Evolutionary conservation across 1,284 basidiomycete species (phyloP), one percentile per base, ranked within the genome.

Genomic region (Sparassis latifolia): DNA sequence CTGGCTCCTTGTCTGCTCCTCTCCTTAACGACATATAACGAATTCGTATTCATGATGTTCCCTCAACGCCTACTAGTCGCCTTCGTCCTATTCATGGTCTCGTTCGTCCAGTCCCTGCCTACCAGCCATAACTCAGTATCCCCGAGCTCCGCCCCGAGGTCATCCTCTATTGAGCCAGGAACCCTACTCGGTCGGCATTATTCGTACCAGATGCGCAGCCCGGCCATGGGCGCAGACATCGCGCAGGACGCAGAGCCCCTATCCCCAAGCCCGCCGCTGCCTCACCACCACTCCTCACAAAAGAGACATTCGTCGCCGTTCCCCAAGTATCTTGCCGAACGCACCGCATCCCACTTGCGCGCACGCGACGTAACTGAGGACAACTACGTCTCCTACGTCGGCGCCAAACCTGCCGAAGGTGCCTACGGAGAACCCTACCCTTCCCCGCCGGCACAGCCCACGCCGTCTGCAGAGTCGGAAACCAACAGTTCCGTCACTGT

Each of bases 101-200:
- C 48, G 7, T 33, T 45, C 30, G 52, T 50, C 20, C 41, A 47
- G 4, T 35, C 48, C 20, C 41, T 42, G 3, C 52, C 52, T 33
- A 46, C 37, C 45, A 35, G 28, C 30, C 44, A 31, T 38, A 33
- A 7, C 33, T 30, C 12, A 29, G 28, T n/a, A 20, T 7, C 41
- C 45, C 31, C n/a, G 29, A 33, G 41, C 31, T 31, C 42, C 20
- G 20, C 20, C 20, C 20, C 7, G 43, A 10, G 27, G 29, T 32
- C 7, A 9, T 44, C 30, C 27, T 5, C 32, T 5, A 20, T 38
- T 4, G 52, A 57, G 10, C 58, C 60, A 4, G 53, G 47, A 7
- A 51, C 47, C 12, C 51, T 61, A 2, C 54, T 59, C 10, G 58
- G 60, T 6, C 53, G 60, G 10, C 60, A 41, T 32, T 61, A 59